Base-by-base conservation (phyloP, 768 basidiomycete genomes). In the Kwoniella europaea region DNA sequence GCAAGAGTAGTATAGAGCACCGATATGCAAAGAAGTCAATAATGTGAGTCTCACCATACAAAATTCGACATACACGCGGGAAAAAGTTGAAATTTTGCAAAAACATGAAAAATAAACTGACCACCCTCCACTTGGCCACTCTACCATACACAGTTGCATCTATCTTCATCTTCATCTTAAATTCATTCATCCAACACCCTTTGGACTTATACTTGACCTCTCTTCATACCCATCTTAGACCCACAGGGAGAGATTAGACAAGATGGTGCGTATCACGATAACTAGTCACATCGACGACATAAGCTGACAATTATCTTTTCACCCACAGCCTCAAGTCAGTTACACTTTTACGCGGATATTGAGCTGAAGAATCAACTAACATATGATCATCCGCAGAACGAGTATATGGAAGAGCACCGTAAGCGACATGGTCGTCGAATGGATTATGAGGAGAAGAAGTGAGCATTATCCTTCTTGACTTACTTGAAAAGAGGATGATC, bases 381-480 rank as follows among this genome's bases (percentile, higher is more conserved):
- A 75, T 22, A 20, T 12, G 18, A 69, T 41, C 46, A 53, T 44
- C 24, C 73, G 6, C 78, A 99, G 93, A 98, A 98, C 88, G 95
- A 98, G 84, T 98, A 98, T 84, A 98, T 99, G 85, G 96, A 98
- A 84, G 96, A 99, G 87, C 92, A 93, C 82, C 95, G 98, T 84
- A 94, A 93, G 86, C 91, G 94, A 64, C 92, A 98, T 88, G 96
- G 96, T 82, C 89, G 94, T 76, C 89, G 94, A 81, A 86, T 98
- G 86, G 95, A 99, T 86, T 89, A 96, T 84, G 94, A 91, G 84
- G 97, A 99, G 87, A 89, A 90, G 80, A 96, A 91, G 93, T 96
- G 82, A 76, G 92, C 86, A 35, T 35, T 6, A 35, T 4, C 7
- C 35, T 35, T 35, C 35, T 35, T 35, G n/a, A n/a, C n/a, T n/a